phyloP scores from a whole-genome alignment of 2,329 filamentous ascomycete species.

The Akanthomyces uredinophilus region DNA sequence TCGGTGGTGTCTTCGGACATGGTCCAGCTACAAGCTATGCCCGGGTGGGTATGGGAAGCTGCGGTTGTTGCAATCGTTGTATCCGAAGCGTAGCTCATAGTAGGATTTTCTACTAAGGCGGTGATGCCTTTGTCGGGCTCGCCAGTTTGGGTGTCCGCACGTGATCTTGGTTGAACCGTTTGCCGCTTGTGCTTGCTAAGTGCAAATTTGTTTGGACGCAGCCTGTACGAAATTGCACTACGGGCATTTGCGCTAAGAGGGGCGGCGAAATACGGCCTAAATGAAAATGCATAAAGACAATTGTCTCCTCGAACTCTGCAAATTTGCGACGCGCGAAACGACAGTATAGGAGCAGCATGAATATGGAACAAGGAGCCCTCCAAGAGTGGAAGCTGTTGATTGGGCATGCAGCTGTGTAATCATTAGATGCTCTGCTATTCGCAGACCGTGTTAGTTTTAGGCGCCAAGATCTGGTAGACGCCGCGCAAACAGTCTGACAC shows the following conservation, averaged over 20 bases:
- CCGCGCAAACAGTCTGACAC: too few species aligned
- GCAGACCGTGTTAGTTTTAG: too few species aligned
- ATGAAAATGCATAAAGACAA: background rate
- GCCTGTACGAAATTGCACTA: slow-evolving; percentile 1
- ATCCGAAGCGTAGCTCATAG: slow-evolving; percentile 8
- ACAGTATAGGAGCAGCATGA: too few species aligned
- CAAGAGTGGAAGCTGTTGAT: too few species aligned
- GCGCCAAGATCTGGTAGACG: too few species aligned
- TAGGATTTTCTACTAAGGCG: slow-evolving; percentile 30
- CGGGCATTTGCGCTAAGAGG: slow-evolving; percentile 14
- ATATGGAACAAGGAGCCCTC: too few species aligned
- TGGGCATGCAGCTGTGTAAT: too few species aligned
- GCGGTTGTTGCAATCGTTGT: slow-evolving; percentile 27
- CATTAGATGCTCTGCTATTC: too few species aligned
- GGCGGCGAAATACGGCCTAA: background rate
- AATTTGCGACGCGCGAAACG: too few species aligned
- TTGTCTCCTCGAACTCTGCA: too few species aligned
- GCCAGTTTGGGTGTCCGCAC: slow-evolving; percentile 17
- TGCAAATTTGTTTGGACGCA: slow-evolving; percentile 11
- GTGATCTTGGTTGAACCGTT: slow-evolving; percentile 9
- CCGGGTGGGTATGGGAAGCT: slow-evolving; percentile 14
- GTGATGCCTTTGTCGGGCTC: slow-evolving; percentile 21
- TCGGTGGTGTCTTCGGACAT: slow-evolving; percentile 36
- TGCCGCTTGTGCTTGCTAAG: slow-evolving; percentile 12
- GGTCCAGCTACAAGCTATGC: slow-evolving; percentile 22